Percentiles rank a stretch among this genome's conserved stretches.
Conservation (phyloP, 1,139 yeast species). For the Saccharomycopsis hybrid region DNA sequence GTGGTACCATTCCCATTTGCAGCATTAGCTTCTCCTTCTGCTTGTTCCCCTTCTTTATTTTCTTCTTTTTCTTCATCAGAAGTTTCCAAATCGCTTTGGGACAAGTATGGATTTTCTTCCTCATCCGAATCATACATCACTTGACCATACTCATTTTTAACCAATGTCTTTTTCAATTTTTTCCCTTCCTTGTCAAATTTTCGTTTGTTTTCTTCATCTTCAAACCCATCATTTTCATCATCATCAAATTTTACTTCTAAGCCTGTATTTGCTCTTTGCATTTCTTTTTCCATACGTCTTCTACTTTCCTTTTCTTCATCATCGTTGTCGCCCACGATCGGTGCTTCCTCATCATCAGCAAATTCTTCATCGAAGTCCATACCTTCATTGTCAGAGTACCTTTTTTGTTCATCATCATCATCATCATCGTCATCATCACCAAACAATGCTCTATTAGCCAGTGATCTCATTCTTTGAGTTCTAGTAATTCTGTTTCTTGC, state of each 20-base stretch:
- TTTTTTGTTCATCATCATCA: conserved; percentile 36
- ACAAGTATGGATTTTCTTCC: conserved; percentile 80
- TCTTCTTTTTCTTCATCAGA: conserved; percentile 41
- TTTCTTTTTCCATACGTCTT: conserved; percentile 80
- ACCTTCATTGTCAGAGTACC: conserved; percentile 84
- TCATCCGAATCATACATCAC: conserved; percentile 81
- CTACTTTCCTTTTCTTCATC: conserved; percentile 91
- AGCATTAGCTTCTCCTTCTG: conserved; percentile 22
- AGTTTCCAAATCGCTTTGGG: conserved; percentile 64
- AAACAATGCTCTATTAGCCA: conserved; percentile 42
- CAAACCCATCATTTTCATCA: conserved; percentile 43
- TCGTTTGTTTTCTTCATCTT: conserved; percentile 45
- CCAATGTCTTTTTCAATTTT: conserved; percentile 74
- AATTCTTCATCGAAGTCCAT: conserved; percentile 94
- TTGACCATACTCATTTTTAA: conserved; percentile 81
- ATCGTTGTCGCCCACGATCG: conserved; percentile 88
- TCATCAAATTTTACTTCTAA: conserved; percentile 58
- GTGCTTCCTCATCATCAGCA: conserved; percentile 98
- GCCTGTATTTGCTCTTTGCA: conserved; percentile 70
- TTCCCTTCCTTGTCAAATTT: conserved; percentile 91
- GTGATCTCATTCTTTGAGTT: conserved; percentile 49
- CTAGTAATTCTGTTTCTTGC: conserved; percentile 28
- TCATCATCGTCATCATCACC: conserved; percentile 34
- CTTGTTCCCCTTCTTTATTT: conserved; percentile 37
- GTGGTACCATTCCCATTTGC: conserved; percentile 5